Evolutionary conservation across 2,329 filamentous ascomycete species (phyloP), one percentile per base, ranked within the genome.

Genomic region (Eutypella sp.): DNA sequence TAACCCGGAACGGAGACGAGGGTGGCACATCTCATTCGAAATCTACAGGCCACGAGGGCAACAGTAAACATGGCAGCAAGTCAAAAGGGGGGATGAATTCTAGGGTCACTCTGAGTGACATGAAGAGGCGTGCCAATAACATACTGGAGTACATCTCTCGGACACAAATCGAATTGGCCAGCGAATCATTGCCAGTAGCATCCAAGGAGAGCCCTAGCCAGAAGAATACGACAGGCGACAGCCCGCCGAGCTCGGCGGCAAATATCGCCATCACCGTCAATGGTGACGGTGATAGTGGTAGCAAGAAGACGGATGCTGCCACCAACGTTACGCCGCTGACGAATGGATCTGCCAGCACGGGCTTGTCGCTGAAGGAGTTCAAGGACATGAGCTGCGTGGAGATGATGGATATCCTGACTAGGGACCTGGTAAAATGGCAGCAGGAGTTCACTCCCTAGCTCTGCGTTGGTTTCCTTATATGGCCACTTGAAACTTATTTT

Each of bases 81-180:
- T 68, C 70, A 25, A 78, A 78, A 56, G 65, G 71, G 47, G 72
- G 73, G 41, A 78, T 77, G 64, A 75, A 74, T 52, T 82, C 78
- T 54, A 89, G 87, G 63, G 80, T 90, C 47, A 91, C 84, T 23
- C 87, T 95, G 83, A 84, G 84, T 48, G 90, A 96, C 61, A 90
- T 95, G 81, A 89, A 87, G 67, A 82, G 87, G 53, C 84, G 89
- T 9, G 89, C 91, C 5, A 81, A 87, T 4, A 86, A 81, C 18
- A 95, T 96, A 61, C 76, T 95, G 48, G 89, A 93, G 56, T 96
- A 92, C 60, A 96, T 96, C 52, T 85, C 87, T 4, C 82, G 89
- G 54, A 92, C 89, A 47, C 90, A 96, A 64, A 76, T 95, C 6
- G 91, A 96, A 59, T 79, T 95, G 67, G 89, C 88, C 2, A 82